Conservation (phyloP, 2,329 filamentous ascomycete species). For the Nemania sp. region DNA sequence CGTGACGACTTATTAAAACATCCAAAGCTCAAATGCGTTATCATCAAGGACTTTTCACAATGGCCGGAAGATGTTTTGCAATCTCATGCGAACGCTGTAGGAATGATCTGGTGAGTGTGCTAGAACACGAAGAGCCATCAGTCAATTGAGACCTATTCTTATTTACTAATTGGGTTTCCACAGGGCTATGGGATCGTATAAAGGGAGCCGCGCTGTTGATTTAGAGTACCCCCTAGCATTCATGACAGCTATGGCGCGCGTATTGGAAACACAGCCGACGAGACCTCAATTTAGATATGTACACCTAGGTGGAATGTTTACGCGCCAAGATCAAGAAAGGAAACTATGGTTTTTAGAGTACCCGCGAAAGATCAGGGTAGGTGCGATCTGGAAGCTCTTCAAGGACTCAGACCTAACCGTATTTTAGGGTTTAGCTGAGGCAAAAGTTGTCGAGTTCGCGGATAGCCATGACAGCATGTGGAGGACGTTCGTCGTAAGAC, state of each 20-base stretch:
- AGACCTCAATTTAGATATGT: slow-evolving; percentile 48
- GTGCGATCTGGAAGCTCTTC: not conserved
- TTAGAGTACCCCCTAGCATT: slow-evolving; percentile 46
- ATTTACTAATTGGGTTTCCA: not conserved
- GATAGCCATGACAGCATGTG: slow-evolving; percentile 37
- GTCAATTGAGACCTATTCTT: not conserved
- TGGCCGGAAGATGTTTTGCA: slow-evolving; percentile 46
- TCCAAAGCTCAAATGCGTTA: slow-evolving; percentile 43
- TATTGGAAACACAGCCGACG: slow-evolving; percentile 29
- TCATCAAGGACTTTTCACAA: slow-evolving; percentile 44
- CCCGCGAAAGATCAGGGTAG: slow-evolving; percentile 47
- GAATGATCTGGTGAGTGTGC: slow-evolving; percentile 47
- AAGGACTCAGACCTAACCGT: slow-evolving; percentile 13
- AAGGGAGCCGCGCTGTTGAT: slow-evolving; percentile 39
- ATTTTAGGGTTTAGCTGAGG: slow-evolving; percentile 42
- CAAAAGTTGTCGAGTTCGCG: slow-evolving; percentile 41
- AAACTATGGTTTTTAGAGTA: slow-evolving; percentile 48
- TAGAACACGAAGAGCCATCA: not conserved
- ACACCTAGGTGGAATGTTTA: slow-evolving; percentile 53
- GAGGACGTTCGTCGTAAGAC: slow-evolving; percentile 41
- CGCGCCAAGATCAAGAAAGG: slow-evolving; percentile 50
- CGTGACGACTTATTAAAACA: slow-evolving; percentile 37
- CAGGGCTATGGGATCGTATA: slow-evolving; percentile 46
- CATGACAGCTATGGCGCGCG: slow-evolving; percentile 39
- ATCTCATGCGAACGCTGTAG: slow-evolving; percentile 46